A percentile compares a stretch with the other conserved stretches of the same genome.
These are phyloP conservation scores for Seiridium unicorne DNA, from an alignment of 2,329 filamentous ascomycete species.

Conservation along the genomic window DNA sequence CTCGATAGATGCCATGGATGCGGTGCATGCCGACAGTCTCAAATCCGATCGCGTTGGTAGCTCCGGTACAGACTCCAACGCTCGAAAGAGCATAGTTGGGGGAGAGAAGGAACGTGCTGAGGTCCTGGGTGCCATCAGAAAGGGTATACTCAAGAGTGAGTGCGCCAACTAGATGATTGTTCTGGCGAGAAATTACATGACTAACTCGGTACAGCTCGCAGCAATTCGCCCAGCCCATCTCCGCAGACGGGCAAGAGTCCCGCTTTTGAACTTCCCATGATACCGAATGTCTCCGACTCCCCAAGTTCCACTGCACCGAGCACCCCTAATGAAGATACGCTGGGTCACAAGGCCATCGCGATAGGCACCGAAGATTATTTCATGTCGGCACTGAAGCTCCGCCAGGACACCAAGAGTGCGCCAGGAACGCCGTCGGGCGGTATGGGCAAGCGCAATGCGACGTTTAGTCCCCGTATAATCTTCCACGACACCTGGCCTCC, in stretches of 20 bases:
- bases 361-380: constrained; percentile 90
- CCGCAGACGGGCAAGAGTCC: constrained; percentile 55
- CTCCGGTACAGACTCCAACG: constrained; percentile 58
- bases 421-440: constrained; percentile 72
- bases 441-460: constrained; percentile 58
- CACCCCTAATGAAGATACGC: constrained; percentile 78
- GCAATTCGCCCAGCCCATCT: constrained; percentile 67
- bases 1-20: constrained; percentile 65
- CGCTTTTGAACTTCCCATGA: constrained; percentile 57
- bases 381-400: constrained; percentile 70
- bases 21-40: constrained; percentile 33
- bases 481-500: constrained; percentile 97
- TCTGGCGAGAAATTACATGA: constrained; percentile 10
- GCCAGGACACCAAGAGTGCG: constrained; percentile 74
- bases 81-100: constrained; percentile 86
- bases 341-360: constrained; percentile 66
- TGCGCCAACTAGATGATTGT: constrained; percentile 11
- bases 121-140: constrained; percentile 86
- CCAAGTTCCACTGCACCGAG: constrained; percentile 83
- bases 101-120: constrained; percentile 89
- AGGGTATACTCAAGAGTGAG: constrained; percentile 92
- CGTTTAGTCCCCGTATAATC: constrained; percentile 88
- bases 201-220: constrained; percentile 49
- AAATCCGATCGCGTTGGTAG: constrained; percentile 52
- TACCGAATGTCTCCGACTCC: constrained; percentile 69